These are phyloP conservation scores for Bertia moriformis DNA, from an alignment of 2,329 filamentous ascomycete species.

Conservation along the genomic window DNA sequence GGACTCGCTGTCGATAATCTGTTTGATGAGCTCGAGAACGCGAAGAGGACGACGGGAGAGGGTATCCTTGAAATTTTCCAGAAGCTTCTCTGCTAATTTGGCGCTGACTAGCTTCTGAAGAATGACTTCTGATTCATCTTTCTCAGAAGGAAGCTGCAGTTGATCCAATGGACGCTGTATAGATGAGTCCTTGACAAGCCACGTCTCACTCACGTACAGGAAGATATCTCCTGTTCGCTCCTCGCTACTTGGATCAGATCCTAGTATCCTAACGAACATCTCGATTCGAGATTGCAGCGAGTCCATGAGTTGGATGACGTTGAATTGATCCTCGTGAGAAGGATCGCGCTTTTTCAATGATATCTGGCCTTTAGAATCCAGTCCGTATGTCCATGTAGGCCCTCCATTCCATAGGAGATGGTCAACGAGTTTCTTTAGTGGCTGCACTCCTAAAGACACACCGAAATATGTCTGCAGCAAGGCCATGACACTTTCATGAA, in stretches of 20 bases:
- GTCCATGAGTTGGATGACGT: slow-evolving; percentile 7
- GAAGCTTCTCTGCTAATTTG: slow-evolving; percentile 21
- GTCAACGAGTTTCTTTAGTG: slow-evolving; percentile 20
- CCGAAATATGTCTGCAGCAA: slow-evolving; percentile 22
- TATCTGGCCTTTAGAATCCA: slow-evolving; percentile 9
- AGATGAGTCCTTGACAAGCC: slow-evolving; percentile 16
- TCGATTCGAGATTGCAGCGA: slow-evolving; percentile 18
- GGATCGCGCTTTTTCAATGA: slow-evolving; percentile 11
- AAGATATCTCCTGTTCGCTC: slow-evolving; percentile 22
- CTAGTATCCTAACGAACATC: slow-evolving; percentile 17
- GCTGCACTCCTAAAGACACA: slow-evolving; percentile 17
- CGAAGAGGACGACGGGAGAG: slow-evolving; percentile 20
- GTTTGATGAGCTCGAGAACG: slow-evolving; percentile 22
- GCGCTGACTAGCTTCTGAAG: slow-evolving; percentile 20
- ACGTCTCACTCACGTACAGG: slow-evolving; percentile 21
- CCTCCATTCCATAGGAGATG: slow-evolving; percentile 22
- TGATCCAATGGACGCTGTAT: slow-evolving; percentile 3
- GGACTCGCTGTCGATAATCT: slow-evolving; percentile 20
- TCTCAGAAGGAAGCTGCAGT: slow-evolving; percentile 6
- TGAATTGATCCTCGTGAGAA: slow-evolving; percentile 8
- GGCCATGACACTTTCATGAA: slow-evolving; percentile 13
- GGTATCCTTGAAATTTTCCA: slow-evolving; percentile 23
- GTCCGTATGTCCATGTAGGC: slow-evolving; percentile 15
- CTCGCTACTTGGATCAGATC: slow-evolving; percentile 20
- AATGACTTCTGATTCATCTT: slow-evolving; percentile 11